phyloP scores from a whole-genome alignment of 352 stramenopile genomes.

The Phytophthora nicotianae region DNA sequence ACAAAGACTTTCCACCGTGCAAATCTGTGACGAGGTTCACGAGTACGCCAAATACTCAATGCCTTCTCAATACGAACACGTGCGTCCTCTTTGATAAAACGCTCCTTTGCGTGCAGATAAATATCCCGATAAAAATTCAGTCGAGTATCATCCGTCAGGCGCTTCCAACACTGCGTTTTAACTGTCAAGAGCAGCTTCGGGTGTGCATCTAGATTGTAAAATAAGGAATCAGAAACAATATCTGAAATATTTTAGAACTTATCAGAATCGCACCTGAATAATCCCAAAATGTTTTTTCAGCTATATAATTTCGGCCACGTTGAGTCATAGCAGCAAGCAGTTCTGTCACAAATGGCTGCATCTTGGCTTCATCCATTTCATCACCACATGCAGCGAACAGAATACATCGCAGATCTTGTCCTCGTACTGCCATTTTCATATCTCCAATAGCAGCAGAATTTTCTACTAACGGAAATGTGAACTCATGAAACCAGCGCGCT shows the following conservation, averaged over 20 bases:
- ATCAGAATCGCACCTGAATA: constrained; percentile 8
- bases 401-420: constrained; percentile 32
- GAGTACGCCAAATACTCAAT: constrained; percentile 50
- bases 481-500: constrained; percentile 61
- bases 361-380: constrained; percentile 40
- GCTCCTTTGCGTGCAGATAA: constrained; percentile 45
- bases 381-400: constrained; percentile 47
- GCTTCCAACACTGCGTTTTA: constrained; percentile 51
- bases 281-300: constrained; percentile 23
- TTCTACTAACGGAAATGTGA: constrained; percentile 31
- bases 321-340: constrained; percentile 19
- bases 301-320: constrained; percentile 14
- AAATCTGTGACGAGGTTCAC: constrained; percentile 50
- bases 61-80: constrained; percentile 35
- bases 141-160: constrained; percentile 63
- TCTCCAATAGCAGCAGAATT: constrained; percentile 21
- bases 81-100: constrained; percentile 46
- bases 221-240: no score
- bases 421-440: constrained; percentile 33
- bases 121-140: constrained; percentile 57
- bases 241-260: not conserved
- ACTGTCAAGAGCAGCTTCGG: constrained; percentile 37
- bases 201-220: constrained; percentile 29
- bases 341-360: constrained; percentile 41
- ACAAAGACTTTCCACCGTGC: constrained; percentile 59